Base-by-base conservation (phyloP, 1,284 basidiomycete species). In the Ustilago crameri region DNA sequence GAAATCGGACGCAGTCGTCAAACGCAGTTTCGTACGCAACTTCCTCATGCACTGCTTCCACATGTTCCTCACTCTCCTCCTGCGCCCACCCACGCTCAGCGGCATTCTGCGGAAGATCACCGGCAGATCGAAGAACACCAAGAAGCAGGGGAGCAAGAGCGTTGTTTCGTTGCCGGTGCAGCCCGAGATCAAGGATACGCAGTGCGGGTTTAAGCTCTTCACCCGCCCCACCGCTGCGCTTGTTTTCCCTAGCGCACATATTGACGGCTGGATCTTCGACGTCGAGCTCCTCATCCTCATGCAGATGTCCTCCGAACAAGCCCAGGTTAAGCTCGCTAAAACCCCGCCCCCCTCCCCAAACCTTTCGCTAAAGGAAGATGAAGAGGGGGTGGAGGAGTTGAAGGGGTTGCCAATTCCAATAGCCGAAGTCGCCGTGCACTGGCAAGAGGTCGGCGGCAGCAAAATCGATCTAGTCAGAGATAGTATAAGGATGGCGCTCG, bases 261-360 rank as follows among this genome's bases (percentile, higher is more conserved):
- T 81, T 47, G 77, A 82, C 51, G 74, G 80, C 12, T 96, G 93
- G 93, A 94, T 95, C 80, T 96, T 96, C 78, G 93, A 96, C 82
- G 94, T 95, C 53, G 94, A 96, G 82, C 87, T 96, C 2, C 86
- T 96, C n/a, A 86, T 95, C n/a, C 87, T 95, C 18, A 92, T 93
- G 3, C 78, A 82, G 47, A 77, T 76, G 18, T 59, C 70, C 18
- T 63, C 68, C n/a, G 52, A 60, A 15, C 41, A 51, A 3, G 60
- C 64, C 0, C 42, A 65, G 2, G 46, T 60, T 18, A 32, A 43
- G 9, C 9, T 23, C 14, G 9, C 9, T 14, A 3, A 18, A 15
- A 18, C 38, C 9, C 30, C 42, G 26, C 22, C 17, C 48, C 12
- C 26, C 35, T 9, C 26, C 23, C 37, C 35, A 15, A 26, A 9